Evolutionary conservation across 352 stramenopile species (phyloP), one percentile per base, ranked within the genome.

Genomic region (Aphanomyces cochlioides): DNA sequence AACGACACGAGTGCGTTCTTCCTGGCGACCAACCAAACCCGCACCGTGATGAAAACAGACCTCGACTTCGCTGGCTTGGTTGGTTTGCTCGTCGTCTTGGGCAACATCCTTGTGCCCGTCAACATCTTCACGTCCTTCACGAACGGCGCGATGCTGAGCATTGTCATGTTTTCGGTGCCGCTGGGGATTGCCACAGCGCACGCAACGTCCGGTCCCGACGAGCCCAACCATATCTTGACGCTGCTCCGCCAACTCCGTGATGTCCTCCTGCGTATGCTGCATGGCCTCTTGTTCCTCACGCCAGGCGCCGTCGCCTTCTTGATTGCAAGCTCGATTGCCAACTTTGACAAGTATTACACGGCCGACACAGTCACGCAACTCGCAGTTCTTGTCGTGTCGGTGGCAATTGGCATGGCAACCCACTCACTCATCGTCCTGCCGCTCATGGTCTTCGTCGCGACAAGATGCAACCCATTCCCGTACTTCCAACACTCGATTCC

Each of bases 121-220:
- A 94, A 92, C 79, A 84, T 94, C 43, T 80, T 87, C 39, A 21
- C 37, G 0, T 78, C 82, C 3, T 60, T 93, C 28, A 66, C 75
- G 28, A 47, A 81, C 17, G 75, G 75, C 19, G 75, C 88, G 43
- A 37, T 90, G 45, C 65, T 91, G 7, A 79, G 80, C 2, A 81
- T 87, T 45, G 89, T 92, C 67, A 81, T 78, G 8, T 92, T 92
- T 54, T 80, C 84, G 39, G 88, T 89, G 74, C 73, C 87, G 4
- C 67, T 93, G 5, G 84, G 84, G 4, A 10, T 60, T 36, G 61
- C 61, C n/a, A 15, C 58, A n/a, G 61, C 61, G 4, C 37, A 21
- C 1, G 43, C 43, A 12, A 39, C 34, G 15, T 12, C 19, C 43
- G 54, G 54, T 1, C 10, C 15, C 2, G n/a, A 41, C n/a, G 43